Evolutionary conservation across 306 rosid genomes (phyloP), one percentile per base, ranked within the genome.

Genomic region (Inga laurina): DNA sequence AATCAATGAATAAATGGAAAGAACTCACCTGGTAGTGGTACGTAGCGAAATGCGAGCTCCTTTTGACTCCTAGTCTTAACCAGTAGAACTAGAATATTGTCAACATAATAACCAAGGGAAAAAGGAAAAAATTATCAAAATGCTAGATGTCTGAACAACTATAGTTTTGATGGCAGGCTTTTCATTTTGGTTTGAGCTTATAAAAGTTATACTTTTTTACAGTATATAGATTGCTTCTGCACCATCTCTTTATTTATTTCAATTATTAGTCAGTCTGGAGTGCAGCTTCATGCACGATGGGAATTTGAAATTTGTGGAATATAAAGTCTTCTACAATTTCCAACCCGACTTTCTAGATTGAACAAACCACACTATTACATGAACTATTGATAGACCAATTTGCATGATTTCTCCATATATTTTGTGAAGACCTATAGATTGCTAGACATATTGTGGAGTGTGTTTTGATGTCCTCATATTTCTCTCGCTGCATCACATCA

Each of bases 81-180:
- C 11, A 19, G 34, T 34, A 62, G 67, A 52, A 52, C 66, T 75
- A 11, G 21, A 75, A 75, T 43, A 57, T 75, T 67, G 39, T 52
- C 59, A 76, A 67, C 52, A 27, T 27, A 67, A 76, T 11, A 66
- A 41, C 35, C 2, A 66, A 27, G 72, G 51, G 65, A 22, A 30
- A 41, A 41, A 12, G 7, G 54, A 21, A 34, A 76, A 19, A 76
- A 30, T 45, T 52, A 43, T 82, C 49, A 67, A 65, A 32, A 76
- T 77, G n/a, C 44, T 68, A 27, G 72, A 70, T 76, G 73, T 44
- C 62, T 51, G 45, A 66, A 82, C 52, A 66, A 44, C 70, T 39
- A 39, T 13, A 52, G 45, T 69, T 30, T 30, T 81, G 71, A 37
- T 6, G 30, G 39, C 10, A 44, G 54, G 39, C 73, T 75, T 65